Conservation (phyloP, 2,329 filamentous ascomycete species). For the Juglanconis juglandina region DNA sequence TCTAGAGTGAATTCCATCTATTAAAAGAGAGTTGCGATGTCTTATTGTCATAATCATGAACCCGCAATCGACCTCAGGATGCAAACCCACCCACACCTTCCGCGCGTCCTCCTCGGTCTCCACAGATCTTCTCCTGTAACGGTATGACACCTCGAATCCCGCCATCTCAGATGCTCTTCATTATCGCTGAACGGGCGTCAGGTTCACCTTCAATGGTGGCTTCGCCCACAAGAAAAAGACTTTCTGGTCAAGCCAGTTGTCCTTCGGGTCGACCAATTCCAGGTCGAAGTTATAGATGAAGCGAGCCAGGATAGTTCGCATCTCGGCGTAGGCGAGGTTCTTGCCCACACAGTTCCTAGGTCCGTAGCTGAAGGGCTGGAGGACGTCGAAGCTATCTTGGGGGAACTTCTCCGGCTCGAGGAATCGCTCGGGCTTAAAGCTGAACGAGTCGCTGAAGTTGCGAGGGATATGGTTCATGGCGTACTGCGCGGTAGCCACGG, state of each 20-base stretch:
- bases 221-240: conserved; percentile 41
- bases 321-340: conserved; percentile 49
- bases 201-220: conserved; percentile 31
- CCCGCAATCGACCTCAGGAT: too few species aligned
- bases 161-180: too few species aligned
- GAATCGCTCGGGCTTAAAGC: conserved; percentile 48
- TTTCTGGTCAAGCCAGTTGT: conserved; percentile 38
- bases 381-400: conserved; percentile 38
- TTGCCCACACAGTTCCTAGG: conserved; percentile 49
- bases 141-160: too few species aligned
- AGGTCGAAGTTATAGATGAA: conserved; percentile 50
- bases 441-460: conserved; percentile 42
- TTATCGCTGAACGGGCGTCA: conserved; percentile 29
- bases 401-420: conserved; percentile 35
- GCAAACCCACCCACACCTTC: too few species aligned
- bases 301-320: conserved; percentile 45
- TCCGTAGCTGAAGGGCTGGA: conserved; percentile 47
- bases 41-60: too few species aligned
- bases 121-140: too few species aligned
- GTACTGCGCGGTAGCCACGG: conserved; percentile 41
- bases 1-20: too few species aligned
- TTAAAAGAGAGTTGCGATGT: too few species aligned
- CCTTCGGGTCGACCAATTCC: conserved; percentile 33
- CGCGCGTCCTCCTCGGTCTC: too few species aligned
- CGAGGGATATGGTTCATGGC: conserved; percentile 40